Evolutionary conservation across 2,329 filamentous ascomycete species (phyloP).

Genomic region (Rhynchosporium secalis): DNA sequence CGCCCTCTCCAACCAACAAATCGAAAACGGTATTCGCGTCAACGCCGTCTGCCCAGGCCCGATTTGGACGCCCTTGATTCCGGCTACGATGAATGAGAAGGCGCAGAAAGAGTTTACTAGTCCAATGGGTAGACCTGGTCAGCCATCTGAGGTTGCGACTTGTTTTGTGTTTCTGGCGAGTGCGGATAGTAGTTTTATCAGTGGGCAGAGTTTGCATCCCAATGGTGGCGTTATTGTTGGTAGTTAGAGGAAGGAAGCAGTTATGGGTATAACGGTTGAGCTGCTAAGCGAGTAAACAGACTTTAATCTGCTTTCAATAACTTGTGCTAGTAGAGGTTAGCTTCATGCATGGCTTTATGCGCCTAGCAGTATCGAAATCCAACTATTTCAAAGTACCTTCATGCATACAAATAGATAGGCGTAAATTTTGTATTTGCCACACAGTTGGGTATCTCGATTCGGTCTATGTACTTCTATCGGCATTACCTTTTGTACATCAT

Average conservation of each 20-base stretch:
- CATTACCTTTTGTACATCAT: slow-evolving; percentile 1
- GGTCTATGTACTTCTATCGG: slow-evolving; percentile 11
- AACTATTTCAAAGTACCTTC: too few species aligned
- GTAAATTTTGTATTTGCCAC: too few species aligned
- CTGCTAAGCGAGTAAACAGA: slow-evolving; percentile 8
- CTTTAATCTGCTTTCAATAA: not conserved
- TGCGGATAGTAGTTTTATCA: slow-evolving; percentile 70
- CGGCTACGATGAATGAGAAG: slow-evolving; percentile 68
- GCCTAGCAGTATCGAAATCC: not conserved
- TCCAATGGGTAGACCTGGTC: slow-evolving; percentile 75
- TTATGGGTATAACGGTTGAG: not conserved
- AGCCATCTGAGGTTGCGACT: slow-evolving; percentile 79
- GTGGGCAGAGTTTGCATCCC: slow-evolving; percentile 68
- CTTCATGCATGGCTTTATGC: not conserved
- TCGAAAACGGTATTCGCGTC: slow-evolving; percentile 58
- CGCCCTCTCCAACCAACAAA: slow-evolving; percentile 18
- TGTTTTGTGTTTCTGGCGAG: slow-evolving; percentile 81
- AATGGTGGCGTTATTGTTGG: slow-evolving; percentile 61
- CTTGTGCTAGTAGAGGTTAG: not conserved
- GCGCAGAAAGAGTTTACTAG: slow-evolving; percentile 71
- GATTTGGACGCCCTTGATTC: slow-evolving; percentile 76
- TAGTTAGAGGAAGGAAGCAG: not conserved
- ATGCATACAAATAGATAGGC: too few species aligned
- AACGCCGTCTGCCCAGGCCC: slow-evolving; percentile 77
- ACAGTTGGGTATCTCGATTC: too few species aligned